Evolutionary conservation across 495 filamentous ascomycete genomes (phyloP).

Genomic region (Hypoxylon crocopeplum): DNA sequence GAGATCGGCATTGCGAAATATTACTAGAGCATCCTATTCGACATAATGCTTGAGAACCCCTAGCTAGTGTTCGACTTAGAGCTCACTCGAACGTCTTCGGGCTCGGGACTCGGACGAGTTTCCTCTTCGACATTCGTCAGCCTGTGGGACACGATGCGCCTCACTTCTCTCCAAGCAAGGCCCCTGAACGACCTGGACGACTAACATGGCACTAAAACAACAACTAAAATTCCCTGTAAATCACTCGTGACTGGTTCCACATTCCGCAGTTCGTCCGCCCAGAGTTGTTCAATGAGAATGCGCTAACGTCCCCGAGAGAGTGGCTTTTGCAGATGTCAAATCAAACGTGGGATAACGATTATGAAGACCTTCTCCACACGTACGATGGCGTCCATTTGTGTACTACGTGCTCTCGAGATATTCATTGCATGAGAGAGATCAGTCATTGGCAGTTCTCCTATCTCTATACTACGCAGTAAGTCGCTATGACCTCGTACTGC

Average conservation of each 20-base stretch:
- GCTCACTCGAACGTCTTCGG: constrained; percentile 12
- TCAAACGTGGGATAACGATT: constrained; percentile 2
- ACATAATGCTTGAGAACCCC: constrained; percentile 9
- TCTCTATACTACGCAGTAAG: background rate
- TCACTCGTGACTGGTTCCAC: constrained; percentile 18
- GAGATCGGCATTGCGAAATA: constrained; percentile 15
- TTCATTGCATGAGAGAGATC: constrained; percentile 21
- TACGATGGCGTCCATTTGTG: constrained; percentile 3
- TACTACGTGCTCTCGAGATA: background rate
- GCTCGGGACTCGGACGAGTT: constrained; percentile 24
- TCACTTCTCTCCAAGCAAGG: constrained; percentile 24
- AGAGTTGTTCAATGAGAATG: constrained; percentile 4
- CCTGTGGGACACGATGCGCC: constrained; percentile 22
- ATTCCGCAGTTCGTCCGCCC: constrained; percentile 17
- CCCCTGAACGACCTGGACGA: constrained; percentile 1
- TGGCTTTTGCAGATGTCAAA: constrained; percentile 25
- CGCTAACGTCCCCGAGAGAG: constrained; percentile 8
- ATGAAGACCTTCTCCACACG: constrained; percentile 12
- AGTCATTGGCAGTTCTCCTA: background rate
- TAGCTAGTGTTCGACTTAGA: constrained; percentile 15
- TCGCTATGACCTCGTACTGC: constrained; percentile 1
- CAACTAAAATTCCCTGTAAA: constrained; percentile 32
- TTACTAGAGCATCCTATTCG: constrained; percentile 23
- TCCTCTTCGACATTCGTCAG: constrained; percentile 21
- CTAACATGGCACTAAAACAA: constrained; percentile 6